Evolutionary conservation across 164 flowering plant species (phyloP), one percentile per base, ranked within the genome.

Genomic region (Amborella trichopoda): DNA sequence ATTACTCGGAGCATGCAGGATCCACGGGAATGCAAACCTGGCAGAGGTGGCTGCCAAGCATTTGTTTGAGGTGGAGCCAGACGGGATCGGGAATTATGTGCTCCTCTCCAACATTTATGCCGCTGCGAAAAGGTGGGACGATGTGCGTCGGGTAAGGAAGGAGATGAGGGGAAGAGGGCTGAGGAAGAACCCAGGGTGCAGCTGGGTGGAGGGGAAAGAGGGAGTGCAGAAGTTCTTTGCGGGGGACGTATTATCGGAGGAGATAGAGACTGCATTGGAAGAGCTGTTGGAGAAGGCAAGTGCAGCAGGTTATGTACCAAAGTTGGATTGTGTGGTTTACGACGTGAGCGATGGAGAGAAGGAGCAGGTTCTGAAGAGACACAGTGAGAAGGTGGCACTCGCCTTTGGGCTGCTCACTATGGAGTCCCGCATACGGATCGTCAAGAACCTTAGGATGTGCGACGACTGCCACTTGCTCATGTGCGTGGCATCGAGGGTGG

Each of bases 1-100:
- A 24, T 50, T 64, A 25, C 64, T 64, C 24, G 64, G 64, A 25
- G 68, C 68, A 0, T 64, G 68, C 14, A 38, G 58, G 41, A 43
- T 64, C 16, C 54, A 64, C 48, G 40, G 53, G 18, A 64, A 49
- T 37, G 53, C 50, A 2, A 52, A 59, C 16, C 55, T 64, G 18
- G 64, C 61, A 9, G 61, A 55, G 47, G 22, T 55, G 3, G 64
- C 64, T 5, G 57, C 64, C 12, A 42, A 37, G n/a, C 50, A 54
- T 54, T 40, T 65, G 34, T 65, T 56, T 28, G 48, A 46, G 39
- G 54, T 65, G 9, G 65, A 65, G 25, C 62, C 65, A 11, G 38
- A 56, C 26, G 42, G 37, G 23, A 48, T 55, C 38, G 64, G 62
- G 20, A 60, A 60, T 23, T 60, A 47, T 23, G 32, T 60, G 6